Percentiles rank a stretch among this genome's conserved stretches.
Conservation (phyloP, 2,329 filamentous ascomycete genomes). For the Rhynchosporium secalis region DNA sequence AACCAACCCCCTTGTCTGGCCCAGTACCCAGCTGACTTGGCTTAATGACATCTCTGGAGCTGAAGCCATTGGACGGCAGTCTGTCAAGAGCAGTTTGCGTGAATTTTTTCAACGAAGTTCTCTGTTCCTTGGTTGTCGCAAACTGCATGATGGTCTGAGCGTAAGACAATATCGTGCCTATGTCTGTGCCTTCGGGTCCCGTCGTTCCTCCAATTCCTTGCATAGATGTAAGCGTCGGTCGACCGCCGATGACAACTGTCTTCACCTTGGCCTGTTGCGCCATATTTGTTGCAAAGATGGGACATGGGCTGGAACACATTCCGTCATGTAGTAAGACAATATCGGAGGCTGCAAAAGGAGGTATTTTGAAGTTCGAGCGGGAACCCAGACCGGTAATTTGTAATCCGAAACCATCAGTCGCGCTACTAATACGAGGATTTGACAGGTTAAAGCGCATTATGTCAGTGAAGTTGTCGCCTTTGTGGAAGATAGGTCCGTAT, state of each 20-base stretch:
- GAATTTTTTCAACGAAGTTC: not conserved
- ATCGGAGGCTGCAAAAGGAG: not conserved
- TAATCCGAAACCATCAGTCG: not conserved
- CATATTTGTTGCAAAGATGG: not conserved
- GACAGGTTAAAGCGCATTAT: not conserved
- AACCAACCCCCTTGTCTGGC: not conserved
- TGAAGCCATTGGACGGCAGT: not conserved
- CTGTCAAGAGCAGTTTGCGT: not conserved
- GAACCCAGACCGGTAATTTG: not conserved
- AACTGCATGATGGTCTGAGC: not conserved
- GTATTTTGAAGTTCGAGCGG: not conserved
- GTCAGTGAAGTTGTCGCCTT: not conserved
- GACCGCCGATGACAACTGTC: not conserved
- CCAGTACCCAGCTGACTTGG: not conserved
- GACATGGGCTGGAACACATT: not conserved
- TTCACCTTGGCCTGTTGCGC: not conserved
- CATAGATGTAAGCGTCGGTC: not conserved
- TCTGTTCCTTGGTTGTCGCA: not conserved
- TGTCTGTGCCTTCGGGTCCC: not conserved
- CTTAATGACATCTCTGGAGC: not conserved
- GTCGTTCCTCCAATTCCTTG: not conserved
- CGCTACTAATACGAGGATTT: not conserved
- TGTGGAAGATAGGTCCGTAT: not conserved
- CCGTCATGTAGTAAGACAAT: not conserved
- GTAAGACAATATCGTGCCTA: not conserved